Evolutionary conservation across 495 filamentous ascomycete genomes (phyloP).

Genomic region (Tetracladium setigerum): DNA sequence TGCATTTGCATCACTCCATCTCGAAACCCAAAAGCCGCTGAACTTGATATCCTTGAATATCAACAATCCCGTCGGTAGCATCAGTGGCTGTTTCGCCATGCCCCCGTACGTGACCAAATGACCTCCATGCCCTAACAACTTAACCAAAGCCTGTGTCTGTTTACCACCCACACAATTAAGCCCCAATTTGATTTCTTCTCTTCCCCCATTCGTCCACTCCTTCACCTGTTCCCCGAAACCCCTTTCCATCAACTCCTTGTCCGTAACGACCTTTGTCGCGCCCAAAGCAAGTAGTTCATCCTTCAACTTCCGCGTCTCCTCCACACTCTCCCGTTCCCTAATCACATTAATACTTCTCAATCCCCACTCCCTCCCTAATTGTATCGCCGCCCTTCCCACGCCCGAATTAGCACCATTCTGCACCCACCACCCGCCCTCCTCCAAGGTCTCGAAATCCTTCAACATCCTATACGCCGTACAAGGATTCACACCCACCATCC

Average conservation of each 20-base stretch:
- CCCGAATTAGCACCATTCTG: slow-evolving; percentile 96
- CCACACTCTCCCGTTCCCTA: slow-evolving; percentile 52
- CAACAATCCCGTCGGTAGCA: slow-evolving; percentile 65
- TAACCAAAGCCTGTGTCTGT: slow-evolving; percentile 63
- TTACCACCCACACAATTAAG: slow-evolving; percentile 96
- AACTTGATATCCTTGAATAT: slow-evolving; percentile 89
- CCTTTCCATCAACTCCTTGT: slow-evolving; percentile 55
- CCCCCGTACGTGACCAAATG: slow-evolving; percentile 91
- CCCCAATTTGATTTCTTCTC: slow-evolving; percentile 63
- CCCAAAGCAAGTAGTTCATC: slow-evolving; percentile 63
- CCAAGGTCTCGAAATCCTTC: slow-evolving; percentile 63
- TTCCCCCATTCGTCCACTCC: slow-evolving; percentile 59
- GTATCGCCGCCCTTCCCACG: slow-evolving; percentile 82
- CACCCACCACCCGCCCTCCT: slow-evolving; percentile 79
- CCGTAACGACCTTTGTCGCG: slow-evolving; percentile 75
- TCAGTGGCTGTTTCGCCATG: slow-evolving; percentile 81
- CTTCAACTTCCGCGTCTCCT: slow-evolving; percentile 59
- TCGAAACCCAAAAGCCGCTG: slow-evolving; percentile 90
- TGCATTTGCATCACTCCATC: slow-evolving; percentile 73
- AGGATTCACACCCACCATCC: slow-evolving; percentile 84
- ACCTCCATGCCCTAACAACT: slow-evolving; percentile 53
- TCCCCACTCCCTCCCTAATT: slow-evolving; percentile 76
- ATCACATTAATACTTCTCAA: slow-evolving; percentile 82
- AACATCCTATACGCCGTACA: slow-evolving; percentile 91
- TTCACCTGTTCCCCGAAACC: slow-evolving; percentile 56